Evolutionary conservation across 768 basidiomycete genomes (phyloP).

Genomic region (Artomyces pyxidatus): DNA sequence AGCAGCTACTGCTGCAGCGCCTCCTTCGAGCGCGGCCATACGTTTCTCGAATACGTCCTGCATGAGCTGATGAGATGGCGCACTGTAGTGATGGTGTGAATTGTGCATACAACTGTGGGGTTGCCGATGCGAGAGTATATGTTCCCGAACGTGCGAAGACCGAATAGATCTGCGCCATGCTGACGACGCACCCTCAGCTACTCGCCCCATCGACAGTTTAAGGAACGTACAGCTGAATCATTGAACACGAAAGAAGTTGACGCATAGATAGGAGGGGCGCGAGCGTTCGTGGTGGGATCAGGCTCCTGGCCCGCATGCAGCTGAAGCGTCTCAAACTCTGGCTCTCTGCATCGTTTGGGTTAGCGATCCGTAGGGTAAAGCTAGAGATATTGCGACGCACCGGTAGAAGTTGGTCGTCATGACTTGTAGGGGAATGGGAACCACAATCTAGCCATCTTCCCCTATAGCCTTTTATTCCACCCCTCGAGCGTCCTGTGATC

Average conservation of each 20-base stretch:
- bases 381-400: not conserved
- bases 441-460: not conserved
- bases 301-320: conserved; percentile 67
- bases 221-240: conserved; percentile 44
- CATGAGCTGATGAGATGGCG: not conserved
- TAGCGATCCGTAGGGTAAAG: not conserved
- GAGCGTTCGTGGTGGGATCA: conserved; percentile 59
- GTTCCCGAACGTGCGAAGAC: conserved; percentile 48
- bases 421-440: not conserved
- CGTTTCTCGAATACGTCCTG: conserved; percentile 77
- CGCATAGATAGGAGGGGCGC: conserved; percentile 74
- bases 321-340: conserved; percentile 76
- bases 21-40: conserved; percentile 75
- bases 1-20: conserved; percentile 65
- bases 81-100: too few relatives aligned
- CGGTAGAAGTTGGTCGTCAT: not conserved
- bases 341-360: conserved; percentile 25
- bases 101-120: conserved; percentile 47
- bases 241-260: conserved; percentile 70
- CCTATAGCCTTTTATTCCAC: not conserved
- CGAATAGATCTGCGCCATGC: conserved; percentile 71
- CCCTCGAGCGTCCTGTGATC: not conserved
- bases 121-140: conserved; percentile 66
- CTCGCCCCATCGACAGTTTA: not conserved
- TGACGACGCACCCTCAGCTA: conserved; percentile 15